Evolutionary conservation across 2,329 filamentous ascomycete genomes (phyloP), one percentile per base, ranked within the genome.

Genomic region (Cyphellophora attinorum): DNA sequence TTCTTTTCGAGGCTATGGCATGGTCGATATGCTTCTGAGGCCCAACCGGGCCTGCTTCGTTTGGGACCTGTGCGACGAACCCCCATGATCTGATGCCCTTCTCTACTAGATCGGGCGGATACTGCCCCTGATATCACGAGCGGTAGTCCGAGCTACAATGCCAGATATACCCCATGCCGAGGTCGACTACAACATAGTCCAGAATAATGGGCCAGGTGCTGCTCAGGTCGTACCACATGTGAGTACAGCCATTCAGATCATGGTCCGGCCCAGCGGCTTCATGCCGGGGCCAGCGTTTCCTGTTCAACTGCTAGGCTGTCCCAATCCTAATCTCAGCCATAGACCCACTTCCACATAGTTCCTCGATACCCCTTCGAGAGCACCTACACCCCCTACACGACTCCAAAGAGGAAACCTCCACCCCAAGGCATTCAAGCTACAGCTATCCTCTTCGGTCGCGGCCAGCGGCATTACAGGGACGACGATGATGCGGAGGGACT

Each of bases 291-390:
- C n/a, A n/a, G n/a, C n/a, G n/a, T n/a, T n/a, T n/a, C n/a, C n/a
- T n/a, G n/a, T n/a, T n/a, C n/a, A n/a, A n/a, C n/a, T n/a, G n/a
- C n/a, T n/a, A n/a, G n/a, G n/a, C n/a, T n/a, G n/a, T n/a, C n/a
- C n/a, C n/a, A n/a, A n/a, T n/a, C n/a, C n/a, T n/a, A n/a, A n/a
- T n/a, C n/a, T n/a, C 21, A 25, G 8, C 21, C 8, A 25, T n/a
- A 25, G 21, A 80, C 93, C 31, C 89, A 98, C 58, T 96, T 93
- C 56, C 91, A 98, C 51, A 72, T 96, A 34, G 93, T 98, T 19
- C 89, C 89, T 0, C 66, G 89, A 23, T 86, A 88, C 29, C 54
- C 59, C 2, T 39, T 55, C 23, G 53, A 58, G 19, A 47, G 45
- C 27, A 36, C 35, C 10, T 31, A 36, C 15, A 16, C 27, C 8